Percentiles rank a stretch among this genome's conserved stretches.
phyloP scores from a whole-genome alignment of 768 basidiomycete species.

The Hericium erinaceus region DNA sequence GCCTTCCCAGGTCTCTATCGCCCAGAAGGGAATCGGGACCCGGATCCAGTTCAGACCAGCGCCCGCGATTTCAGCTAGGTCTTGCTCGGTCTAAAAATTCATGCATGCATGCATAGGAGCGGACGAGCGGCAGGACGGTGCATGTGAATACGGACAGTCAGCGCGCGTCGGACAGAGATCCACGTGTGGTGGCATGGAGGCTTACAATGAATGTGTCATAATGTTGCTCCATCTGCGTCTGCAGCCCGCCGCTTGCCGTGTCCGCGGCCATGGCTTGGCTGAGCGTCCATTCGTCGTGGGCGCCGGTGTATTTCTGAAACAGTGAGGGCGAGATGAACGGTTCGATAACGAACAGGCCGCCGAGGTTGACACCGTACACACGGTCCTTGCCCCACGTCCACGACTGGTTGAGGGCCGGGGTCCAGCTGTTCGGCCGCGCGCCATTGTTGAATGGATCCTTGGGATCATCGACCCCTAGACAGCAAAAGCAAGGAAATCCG shows the following conservation, averaged over 20 bases:
- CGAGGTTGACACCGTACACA: slow-evolving; percentile 62
- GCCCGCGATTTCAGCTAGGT: slow-evolving; percentile 82
- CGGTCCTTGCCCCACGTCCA: slow-evolving; percentile 66
- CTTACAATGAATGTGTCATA: slow-evolving; percentile 80
- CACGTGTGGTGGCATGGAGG: slow-evolving; percentile 5
- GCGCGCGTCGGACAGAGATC: neutral
- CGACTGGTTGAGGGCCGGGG: slow-evolving; percentile 65
- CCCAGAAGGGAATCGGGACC: slow-evolving; percentile 82
- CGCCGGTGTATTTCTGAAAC: slow-evolving; percentile 51
- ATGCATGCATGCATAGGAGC: neutral
- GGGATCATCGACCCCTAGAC: slow-evolving; percentile 59
- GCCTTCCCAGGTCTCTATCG: slow-evolving; percentile 64
- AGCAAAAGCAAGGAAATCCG: neutral
- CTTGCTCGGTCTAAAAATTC: slow-evolving; percentile 63
- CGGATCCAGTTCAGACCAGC: slow-evolving; percentile 86
- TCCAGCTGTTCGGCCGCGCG: slow-evolving; percentile 73
- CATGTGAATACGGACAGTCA: neutral
- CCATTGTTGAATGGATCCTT: slow-evolving; percentile 68
- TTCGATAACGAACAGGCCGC: slow-evolving; percentile 73
- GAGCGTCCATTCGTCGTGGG: slow-evolving; percentile 66
- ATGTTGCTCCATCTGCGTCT: slow-evolving; percentile 58
- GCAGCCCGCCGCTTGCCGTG: slow-evolving; percentile 40
- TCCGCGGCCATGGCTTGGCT: slow-evolving; percentile 58
- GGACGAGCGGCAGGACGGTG: neutral
- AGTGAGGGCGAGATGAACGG: slow-evolving; percentile 67